Base-by-base conservation (phyloP, 2,329 filamentous ascomycete species). In the Torrubiellomyces zombiae region DNA sequence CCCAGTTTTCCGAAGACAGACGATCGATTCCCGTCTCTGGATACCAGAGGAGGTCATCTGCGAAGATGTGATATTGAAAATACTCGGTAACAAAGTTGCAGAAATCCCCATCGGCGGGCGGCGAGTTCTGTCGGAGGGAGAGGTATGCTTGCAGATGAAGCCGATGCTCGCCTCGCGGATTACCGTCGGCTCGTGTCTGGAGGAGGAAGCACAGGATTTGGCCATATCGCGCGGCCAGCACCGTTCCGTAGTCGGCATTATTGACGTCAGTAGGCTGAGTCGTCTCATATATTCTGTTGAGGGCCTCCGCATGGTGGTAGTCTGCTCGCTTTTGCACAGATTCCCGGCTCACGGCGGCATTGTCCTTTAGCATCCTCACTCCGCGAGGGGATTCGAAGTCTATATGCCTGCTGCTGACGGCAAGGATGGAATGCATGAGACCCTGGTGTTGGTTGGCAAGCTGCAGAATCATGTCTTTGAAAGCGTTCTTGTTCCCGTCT, bases 391-490 rank as follows among this genome's bases (percentile, higher is more conserved):
- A 63, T 4, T 62, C 56, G 32, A 61, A 62, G 44, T 75, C 65
- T 27, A 75, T 63, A 39, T 92, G 82, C 31, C 74, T 82, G 37
- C 79, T 79, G 18, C 82, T 79, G 7, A 93, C 60, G 21, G 79
- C 82, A 26, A 93, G 63, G 24, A 93, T 70, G 8, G 82, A 89
- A 46, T 93, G 83, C 82, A 93, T 92, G 26, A 93, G 58, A 9
- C 81, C 81, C 32, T 72, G 64, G 43, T 92, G 75, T 31, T 74
- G 63, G 20, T 79, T 71, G 3, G 83, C 82, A 55, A 91, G 77
- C 2, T 80, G 79, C 3, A 92, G 59, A 18, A 93, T 57, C 36
- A 89, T 75, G 35, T 82, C 76, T 42, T 80, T 80, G 54, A 92
- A 92, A 2, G 81, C 80, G 37, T 91, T 92, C 31, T 73, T 72